Conservation (phyloP, 2,329 filamentous ascomycete genomes). For the Talaromyces albobiverticillius region DNA sequence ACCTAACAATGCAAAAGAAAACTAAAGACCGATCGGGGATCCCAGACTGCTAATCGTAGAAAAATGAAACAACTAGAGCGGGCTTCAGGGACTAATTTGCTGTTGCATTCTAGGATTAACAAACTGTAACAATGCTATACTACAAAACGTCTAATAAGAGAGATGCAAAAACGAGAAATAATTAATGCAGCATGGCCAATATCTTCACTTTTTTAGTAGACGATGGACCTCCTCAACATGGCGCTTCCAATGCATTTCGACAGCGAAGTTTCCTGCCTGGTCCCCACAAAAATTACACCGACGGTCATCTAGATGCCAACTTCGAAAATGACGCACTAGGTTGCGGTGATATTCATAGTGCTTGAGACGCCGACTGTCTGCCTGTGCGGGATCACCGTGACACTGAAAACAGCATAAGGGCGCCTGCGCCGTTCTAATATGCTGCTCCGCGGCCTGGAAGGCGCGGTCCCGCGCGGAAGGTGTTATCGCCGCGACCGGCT, state of each 20-base stretch:
- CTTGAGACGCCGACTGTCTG: slow-evolving; percentile 4
- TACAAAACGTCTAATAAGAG: too few species aligned
- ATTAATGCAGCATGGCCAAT: too few species aligned
- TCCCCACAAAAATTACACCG: slow-evolving; percentile 7
- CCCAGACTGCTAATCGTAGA: too few species aligned
- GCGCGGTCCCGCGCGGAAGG: not conserved
- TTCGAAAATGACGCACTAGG: slow-evolving; percentile 9
- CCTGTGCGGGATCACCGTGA: not conserved
- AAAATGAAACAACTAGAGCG: too few species aligned
- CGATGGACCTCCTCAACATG: not conserved
- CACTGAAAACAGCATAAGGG: slow-evolving; percentile 9
- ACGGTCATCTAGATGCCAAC: slow-evolving; percentile 3
- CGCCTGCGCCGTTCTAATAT: not conserved
- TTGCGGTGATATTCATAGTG: slow-evolving; percentile 2
- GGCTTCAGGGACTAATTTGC: too few species aligned
- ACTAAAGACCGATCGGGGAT: too few species aligned
- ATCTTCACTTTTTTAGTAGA: too few species aligned
- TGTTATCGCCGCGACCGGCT: not conserved
- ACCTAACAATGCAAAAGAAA: too few species aligned
- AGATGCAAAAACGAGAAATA: too few species aligned
- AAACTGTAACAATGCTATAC: too few species aligned
- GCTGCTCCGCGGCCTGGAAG: not conserved
- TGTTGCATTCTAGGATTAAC: too few species aligned
- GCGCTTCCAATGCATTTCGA: slow-evolving; percentile 6
- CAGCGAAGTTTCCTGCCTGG: not conserved